Evolutionary conservation across 2,329 filamentous ascomycete species (phyloP).

Genomic region (Xylaria sp.): DNA sequence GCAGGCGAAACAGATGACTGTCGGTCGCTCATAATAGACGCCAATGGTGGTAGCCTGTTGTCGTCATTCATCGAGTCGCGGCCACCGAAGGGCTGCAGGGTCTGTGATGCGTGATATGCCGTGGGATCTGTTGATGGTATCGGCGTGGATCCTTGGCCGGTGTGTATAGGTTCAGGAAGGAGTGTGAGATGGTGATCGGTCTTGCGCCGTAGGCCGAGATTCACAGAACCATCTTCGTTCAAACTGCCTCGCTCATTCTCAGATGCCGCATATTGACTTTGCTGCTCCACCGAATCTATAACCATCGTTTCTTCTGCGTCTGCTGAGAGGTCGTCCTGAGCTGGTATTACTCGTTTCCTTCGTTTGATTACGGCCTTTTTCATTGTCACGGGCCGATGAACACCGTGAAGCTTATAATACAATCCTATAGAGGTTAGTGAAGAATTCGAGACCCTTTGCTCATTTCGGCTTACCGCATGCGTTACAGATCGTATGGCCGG

Average conservation of each 20-base stretch:
- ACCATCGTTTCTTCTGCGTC: conserved; percentile 56
- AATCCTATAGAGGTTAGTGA: conserved; percentile 69
- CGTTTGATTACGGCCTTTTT: conserved; percentile 98
- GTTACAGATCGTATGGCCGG: conserved; percentile 97
- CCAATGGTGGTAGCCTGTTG: conserved; percentile 68
- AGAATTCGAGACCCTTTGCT: not conserved
- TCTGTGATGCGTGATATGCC: conserved; percentile 62
- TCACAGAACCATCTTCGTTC: conserved; percentile 73
- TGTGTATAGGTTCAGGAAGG: conserved; percentile 59
- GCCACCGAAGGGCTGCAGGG: conserved; percentile 53
- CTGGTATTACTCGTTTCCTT: conserved; percentile 92
- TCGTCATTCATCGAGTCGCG: conserved; percentile 63
- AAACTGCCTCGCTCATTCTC: conserved; percentile 65
- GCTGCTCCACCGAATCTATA: conserved; percentile 61
- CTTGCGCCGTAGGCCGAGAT: conserved; percentile 66
- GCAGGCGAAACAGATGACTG: conserved; percentile 70
- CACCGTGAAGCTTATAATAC: conserved; percentile 95
- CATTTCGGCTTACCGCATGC: conserved; percentile 80
- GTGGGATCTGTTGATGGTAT: conserved; percentile 59
- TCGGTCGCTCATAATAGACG: conserved; percentile 61
- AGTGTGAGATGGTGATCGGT: conserved; percentile 59
- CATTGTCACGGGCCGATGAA: conserved; percentile 96
- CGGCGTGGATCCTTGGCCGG: conserved; percentile 58
- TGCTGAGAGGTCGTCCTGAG: conserved; percentile 59
- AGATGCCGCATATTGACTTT: conserved; percentile 52